Conservation (phyloP, 768 basidiomycete species). For the Mycena sanguinolenta region DNA sequence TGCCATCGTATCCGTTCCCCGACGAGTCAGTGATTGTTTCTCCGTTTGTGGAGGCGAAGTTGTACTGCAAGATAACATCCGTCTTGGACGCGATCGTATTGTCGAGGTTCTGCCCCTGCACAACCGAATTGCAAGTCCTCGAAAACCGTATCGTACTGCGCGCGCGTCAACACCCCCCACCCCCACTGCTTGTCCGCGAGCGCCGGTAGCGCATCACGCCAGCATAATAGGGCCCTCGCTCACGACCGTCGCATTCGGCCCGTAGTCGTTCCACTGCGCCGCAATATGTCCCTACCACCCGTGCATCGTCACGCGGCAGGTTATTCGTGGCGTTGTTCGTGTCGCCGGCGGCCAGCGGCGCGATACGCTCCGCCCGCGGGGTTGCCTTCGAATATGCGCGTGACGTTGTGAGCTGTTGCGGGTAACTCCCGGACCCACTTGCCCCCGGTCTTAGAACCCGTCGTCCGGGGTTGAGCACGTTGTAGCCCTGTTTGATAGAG, state of each 20-base stretch:
- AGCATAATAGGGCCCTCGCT: slow-evolving; percentile 37
- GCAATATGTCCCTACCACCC: slow-evolving; percentile 33
- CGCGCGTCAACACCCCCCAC: slow-evolving; percentile 29
- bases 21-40: slow-evolving; percentile 24
- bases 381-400: slow-evolving; percentile 35
- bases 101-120: slow-evolving; percentile 37
- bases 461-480: slow-evolving; percentile 35
- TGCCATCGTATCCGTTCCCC: slow-evolving; percentile 40
- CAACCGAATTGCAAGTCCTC: slow-evolving; percentile 26
- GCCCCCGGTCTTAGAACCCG: slow-evolving; percentile 33
- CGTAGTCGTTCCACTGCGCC: slow-evolving; percentile 38
- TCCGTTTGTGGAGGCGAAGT: slow-evolving; percentile 6
- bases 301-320: too few species aligned
- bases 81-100: slow-evolving; percentile 33
- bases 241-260: slow-evolving; percentile 33
- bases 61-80: slow-evolving; percentile 32
- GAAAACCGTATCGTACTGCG: slow-evolving; percentile 32
- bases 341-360: slow-evolving; percentile 32
- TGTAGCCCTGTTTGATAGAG: slow-evolving; percentile 28
- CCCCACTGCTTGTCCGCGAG: slow-evolving; percentile 39
- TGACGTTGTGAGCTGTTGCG: slow-evolving; percentile 34
- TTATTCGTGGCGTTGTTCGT: slow-evolving; percentile 32
- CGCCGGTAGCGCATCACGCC: slow-evolving; percentile 34
- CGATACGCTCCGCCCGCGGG: slow-evolving; percentile 36
- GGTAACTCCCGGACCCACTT: slow-evolving; percentile 36